phyloP scores from a whole-genome alignment of 108 stramenopile genomes.

The Epipyxis sp. region DNA sequence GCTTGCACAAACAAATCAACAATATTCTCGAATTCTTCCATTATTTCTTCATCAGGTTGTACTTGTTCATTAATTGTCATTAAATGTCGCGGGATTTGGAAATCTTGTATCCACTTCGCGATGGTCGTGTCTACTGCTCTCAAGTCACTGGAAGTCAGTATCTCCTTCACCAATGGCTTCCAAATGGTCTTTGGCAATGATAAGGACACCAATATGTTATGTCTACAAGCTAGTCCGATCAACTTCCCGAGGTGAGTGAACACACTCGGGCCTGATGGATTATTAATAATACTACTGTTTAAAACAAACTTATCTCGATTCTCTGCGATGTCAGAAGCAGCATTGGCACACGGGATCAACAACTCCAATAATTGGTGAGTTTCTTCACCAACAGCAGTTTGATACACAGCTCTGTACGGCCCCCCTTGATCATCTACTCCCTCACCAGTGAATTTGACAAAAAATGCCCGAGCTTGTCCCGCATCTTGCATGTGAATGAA shows the following conservation, averaged over 20 bases:
- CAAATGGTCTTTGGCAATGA: slow-evolving; percentile 30
- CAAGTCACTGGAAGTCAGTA: neutral
- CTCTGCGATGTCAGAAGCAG: neutral
- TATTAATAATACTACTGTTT: neutral
- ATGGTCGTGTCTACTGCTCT: neutral
- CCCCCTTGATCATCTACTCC: slow-evolving; percentile 57
- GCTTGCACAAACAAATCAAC: neutral
- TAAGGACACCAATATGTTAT: slow-evolving; percentile 40
- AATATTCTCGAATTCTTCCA: too few species aligned
- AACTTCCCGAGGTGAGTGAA: slow-evolving; percentile 51
- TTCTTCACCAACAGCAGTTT: slow-evolving; percentile 30
- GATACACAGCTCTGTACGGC: slow-evolving; percentile 47
- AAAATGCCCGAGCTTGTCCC: slow-evolving; percentile 35
- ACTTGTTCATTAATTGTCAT: neutral
- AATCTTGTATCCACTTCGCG: neutral
- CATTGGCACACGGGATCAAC: slow-evolving; percentile 15
- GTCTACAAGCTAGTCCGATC: slow-evolving; percentile 46
- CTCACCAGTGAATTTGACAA: slow-evolving; percentile 54
- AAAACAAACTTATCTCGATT: slow-evolving; percentile 15
- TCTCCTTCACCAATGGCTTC: neutral
- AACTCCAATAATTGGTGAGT: neutral
- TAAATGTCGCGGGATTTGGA: too few species aligned
- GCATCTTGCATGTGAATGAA: slow-evolving; percentile 53
- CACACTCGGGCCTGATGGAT: slow-evolving; percentile 33
- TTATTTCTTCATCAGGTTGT: neutral